phyloP scores from a whole-genome alignment of 345 rosid species.

The Salix brachista region DNA sequence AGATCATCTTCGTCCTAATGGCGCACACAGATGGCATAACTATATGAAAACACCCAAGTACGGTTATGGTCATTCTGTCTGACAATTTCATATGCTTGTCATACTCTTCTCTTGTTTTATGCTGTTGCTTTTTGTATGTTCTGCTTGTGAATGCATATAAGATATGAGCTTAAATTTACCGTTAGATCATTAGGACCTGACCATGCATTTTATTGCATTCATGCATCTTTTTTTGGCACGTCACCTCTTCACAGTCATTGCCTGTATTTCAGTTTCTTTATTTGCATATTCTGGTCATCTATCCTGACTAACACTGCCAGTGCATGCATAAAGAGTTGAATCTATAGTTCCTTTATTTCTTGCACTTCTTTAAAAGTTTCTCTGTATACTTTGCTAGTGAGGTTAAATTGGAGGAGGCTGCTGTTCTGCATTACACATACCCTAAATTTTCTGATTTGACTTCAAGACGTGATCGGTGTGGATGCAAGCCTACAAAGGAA shows the following conservation, averaged over 20 bases:
- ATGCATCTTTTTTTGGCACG: neutral
- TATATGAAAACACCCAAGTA: constrained; percentile 78
- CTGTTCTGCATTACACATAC: constrained; percentile 87
- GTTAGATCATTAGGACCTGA: neutral
- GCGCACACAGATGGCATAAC: constrained; percentile 99
- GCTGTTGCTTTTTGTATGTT: neutral
- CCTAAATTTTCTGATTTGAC: constrained; percentile 89
- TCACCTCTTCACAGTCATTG: neutral
- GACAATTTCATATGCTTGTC: neutral
- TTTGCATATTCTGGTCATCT: neutral
- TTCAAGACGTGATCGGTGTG: constrained; percentile 95
- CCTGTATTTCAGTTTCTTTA: neutral
- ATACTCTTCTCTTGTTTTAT: neutral
- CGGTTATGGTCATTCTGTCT: constrained; percentile 19
- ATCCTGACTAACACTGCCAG: neutral
- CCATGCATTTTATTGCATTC: neutral
- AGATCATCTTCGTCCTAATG: constrained; percentile 93
- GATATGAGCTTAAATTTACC: neutral
- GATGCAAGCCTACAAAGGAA: constrained; percentile 94
- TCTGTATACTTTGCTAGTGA: constrained; percentile 36
- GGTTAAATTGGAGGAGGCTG: constrained; percentile 81
- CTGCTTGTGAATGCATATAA: neutral
- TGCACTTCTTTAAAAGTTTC: neutral
- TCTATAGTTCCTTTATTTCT: neutral
- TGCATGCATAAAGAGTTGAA: neutral